Evolutionary conservation across 2,329 filamentous ascomycete species (phyloP), one percentile per base, ranked within the genome.

Genomic region (Epichloe scottii): DNA sequence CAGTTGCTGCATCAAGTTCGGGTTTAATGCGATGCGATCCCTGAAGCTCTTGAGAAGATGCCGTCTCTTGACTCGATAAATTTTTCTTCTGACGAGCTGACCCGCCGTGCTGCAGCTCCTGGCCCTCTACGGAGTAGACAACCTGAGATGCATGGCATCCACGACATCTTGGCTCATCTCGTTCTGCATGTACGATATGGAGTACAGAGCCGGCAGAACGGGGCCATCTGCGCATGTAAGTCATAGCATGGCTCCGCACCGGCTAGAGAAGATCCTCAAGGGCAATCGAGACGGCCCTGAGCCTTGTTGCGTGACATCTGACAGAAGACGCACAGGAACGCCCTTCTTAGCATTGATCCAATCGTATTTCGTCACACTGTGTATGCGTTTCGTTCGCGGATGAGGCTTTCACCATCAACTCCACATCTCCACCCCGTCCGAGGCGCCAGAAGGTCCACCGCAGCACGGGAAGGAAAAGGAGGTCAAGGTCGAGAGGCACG

Each of bases 141-240:
- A n/a, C n/a, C n/a, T 8, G 26, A 26, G 49, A 55, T 51, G 50
- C 53, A 48, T 50, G 35, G 51, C 55, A 54, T 50, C 40, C 47
- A 49, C 46, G 43, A 42, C 41, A 46, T 49, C 17, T 51, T 53
- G 45, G 52, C 41, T 46, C 45, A 41, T 48, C 38, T 30, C 34
- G 8, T 44, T 26, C n/a, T 41, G 21, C 39, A 42, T 48, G 38
- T 42, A 48, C 38, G 47, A 42, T 33, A 49, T 23, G 47, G 39
- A 41, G 39, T 37, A 41, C 47, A 49, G 30, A 42, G 38, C 17
- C 47, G 30, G 47, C 26, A 42, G 26, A 23, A 49, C 38, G 8
- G 39, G 37, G 38, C 21, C 35, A 14, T 39, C 26, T 43, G 30
- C 41, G 43, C 37, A 52, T 48, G 37, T 49, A 46, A 42, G 44